Conservation (phyloP, 805 yeast species). For the Grigorovia jiainica region DNA sequence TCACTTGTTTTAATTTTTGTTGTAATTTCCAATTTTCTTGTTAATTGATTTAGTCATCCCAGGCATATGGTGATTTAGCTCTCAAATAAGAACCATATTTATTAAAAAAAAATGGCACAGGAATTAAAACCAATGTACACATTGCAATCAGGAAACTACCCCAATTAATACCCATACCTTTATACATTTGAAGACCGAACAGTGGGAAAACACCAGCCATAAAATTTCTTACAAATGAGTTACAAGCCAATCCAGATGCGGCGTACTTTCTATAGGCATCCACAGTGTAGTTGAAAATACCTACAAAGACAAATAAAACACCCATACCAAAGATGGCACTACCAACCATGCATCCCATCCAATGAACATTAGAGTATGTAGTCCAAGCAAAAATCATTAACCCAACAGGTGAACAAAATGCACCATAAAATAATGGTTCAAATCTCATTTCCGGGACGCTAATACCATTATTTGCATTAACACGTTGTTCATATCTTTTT, state of each 20-base stretch:
- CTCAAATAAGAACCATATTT: slow-evolving; percentile 36
- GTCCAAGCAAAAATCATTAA: slow-evolving; percentile 77
- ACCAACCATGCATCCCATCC: slow-evolving; percentile 64
- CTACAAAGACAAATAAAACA: slow-evolving; percentile 55
- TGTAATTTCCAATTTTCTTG: too few species aligned
- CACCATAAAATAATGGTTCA: slow-evolving; percentile 55
- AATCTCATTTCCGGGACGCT: slow-evolving; percentile 54
- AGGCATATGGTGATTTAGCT: slow-evolving; percentile 39
- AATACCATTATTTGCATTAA: slow-evolving; percentile 35
- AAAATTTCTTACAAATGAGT: slow-evolving; percentile 42
- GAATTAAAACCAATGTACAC: slow-evolving; percentile 39
- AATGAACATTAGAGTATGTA: slow-evolving; percentile 46
- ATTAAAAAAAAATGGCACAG: slow-evolving; percentile 47
- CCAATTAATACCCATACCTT: slow-evolving; percentile 47
- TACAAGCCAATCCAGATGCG: slow-evolving; percentile 44
- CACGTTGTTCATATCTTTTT: slow-evolving; percentile 34
- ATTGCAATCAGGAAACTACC: slow-evolving; percentile 46
- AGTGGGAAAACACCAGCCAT: slow-evolving; percentile 51
- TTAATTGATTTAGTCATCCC: slow-evolving; percentile 20
- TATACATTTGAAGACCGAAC: slow-evolving; percentile 50
- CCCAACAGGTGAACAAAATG: slow-evolving; percentile 51
- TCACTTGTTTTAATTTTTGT: too few species aligned
- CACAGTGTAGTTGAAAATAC: slow-evolving; percentile 56
- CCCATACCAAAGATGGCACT: slow-evolving; percentile 71
- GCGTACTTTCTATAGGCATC: slow-evolving; percentile 51